Evolutionary conservation across 768 basidiomycete species (phyloP).

Genomic region (Auriscalpium orientale): DNA sequence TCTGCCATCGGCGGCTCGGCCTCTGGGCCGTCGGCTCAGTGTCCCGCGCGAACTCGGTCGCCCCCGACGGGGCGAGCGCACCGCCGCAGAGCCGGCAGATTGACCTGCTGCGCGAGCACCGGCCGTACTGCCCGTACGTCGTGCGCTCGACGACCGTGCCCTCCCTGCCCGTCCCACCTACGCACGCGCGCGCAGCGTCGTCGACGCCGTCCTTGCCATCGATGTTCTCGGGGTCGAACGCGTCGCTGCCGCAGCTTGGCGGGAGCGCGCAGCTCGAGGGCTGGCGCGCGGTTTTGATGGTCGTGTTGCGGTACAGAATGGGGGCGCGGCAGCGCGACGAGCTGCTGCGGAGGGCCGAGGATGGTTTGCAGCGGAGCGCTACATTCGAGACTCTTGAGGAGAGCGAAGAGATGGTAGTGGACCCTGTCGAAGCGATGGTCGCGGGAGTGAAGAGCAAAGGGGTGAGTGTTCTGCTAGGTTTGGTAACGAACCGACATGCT

Average conservation of each 20-base stretch:
- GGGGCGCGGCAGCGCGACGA: conserved; percentile 44
- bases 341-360: conserved; percentile 20
- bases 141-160: conserved; percentile 62
- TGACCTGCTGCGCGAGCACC: conserved; percentile 74
- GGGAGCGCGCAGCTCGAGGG: conserved; percentile 47
- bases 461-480: conserved; percentile 34
- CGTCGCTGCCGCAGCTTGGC: conserved; percentile 25
- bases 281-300: conserved; percentile 71
- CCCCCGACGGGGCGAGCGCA: conserved; percentile 9
- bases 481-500: background rate
- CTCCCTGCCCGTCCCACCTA: conserved; percentile 33
- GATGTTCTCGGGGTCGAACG: conserved; percentile 16
- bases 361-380: conserved; percentile 12
- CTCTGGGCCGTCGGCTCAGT: conserved; percentile 12
- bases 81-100: conserved; percentile 38
- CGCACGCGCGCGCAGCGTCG: conserved; percentile 3
- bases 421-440: conserved; percentile 66
- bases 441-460: conserved; percentile 68
- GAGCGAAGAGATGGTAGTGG: conserved; percentile 26
- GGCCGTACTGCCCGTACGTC: conserved; percentile 82
- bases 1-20: conserved; percentile 13
- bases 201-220: conserved; percentile 21
- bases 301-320: conserved; percentile 60
- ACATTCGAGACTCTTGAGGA: conserved; percentile 22
- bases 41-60: conserved; percentile 6